Evolutionary conservation across 2,329 filamentous ascomycete genomes (phyloP), one percentile per base, ranked within the genome.

Genomic region (Lecanicillium sp.): DNA sequence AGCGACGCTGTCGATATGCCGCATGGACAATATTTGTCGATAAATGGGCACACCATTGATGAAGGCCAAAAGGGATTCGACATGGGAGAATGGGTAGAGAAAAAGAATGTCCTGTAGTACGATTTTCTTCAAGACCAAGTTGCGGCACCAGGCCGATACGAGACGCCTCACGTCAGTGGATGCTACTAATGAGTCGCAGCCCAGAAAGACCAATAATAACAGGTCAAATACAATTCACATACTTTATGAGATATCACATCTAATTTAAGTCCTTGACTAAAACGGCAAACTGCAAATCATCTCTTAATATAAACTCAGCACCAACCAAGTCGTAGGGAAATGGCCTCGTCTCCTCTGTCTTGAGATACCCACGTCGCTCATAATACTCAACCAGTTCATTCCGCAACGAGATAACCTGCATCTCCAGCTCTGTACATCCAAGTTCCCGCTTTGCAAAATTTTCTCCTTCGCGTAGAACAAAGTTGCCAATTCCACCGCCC

Each of bases 311-410:
- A 42, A 42, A 48, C 1, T 59, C 62, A 25, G 57, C 59, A 3
- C 51, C 51, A n/a, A 64, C 51, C 3, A 60, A 36, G 1, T 48
- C 51, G 29, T 65, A 66, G 0, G 68, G 68, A 34, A 71, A 71
- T 4, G 62, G 60, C 38, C 44, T 50, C 43, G 47, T 62, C 51
- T 62, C 55, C 5, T 59, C 63, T 4, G 63, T 66, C 37, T 42
- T 46, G 14, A 16, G 25, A 37, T 70, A 73, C 1, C 69, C 69
- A 16, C 63, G 48, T 5, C 66, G 51, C 7, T 56, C 33, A 40
- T 72, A 73, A 62, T 65, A 73, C 14, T 53, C 48, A 33, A 71
- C 62, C 32, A 73, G 50, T 49, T 70, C 67, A 1, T 53, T 42
- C 9, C 69, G 48, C 12, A 52, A 52, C 56, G 57, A 63, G 22